Conservation (phyloP, 2,329 filamentous ascomycete genomes). For the Eutypa lata region DNA sequence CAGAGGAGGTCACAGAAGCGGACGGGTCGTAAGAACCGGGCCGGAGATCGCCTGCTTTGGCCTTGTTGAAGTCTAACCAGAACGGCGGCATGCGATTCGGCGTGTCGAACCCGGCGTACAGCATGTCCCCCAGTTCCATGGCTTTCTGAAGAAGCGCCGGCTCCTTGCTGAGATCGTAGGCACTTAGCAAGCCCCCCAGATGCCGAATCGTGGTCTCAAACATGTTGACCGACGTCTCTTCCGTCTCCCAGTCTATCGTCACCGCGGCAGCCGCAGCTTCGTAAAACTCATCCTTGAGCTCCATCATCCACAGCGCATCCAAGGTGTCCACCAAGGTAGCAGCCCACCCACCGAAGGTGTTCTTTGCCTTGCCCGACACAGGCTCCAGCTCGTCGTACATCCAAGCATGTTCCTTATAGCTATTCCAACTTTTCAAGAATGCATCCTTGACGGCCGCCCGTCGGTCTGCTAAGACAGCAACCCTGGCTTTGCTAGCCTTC, state of each 20-base stretch:
- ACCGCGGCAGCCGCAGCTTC: slow-evolving; percentile 47
- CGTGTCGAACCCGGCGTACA: slow-evolving; percentile 46
- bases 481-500: slow-evolving; percentile 20
- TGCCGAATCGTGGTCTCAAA: slow-evolving; percentile 48
- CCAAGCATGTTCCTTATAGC: slow-evolving; percentile 53
- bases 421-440: slow-evolving; percentile 44
- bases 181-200: slow-evolving; percentile 42
- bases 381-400: slow-evolving; percentile 49
- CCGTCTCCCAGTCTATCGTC: slow-evolving; percentile 48
- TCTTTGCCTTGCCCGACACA: slow-evolving; percentile 42
- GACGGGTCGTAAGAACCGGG: slow-evolving; percentile 34
- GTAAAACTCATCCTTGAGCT: slow-evolving; percentile 52
- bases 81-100: slow-evolving; percentile 48
- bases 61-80: slow-evolving; percentile 52
- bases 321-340: slow-evolving; percentile 59
- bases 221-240: slow-evolving; percentile 35
- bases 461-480: slow-evolving; percentile 24
- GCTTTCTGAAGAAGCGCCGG: slow-evolving; percentile 40
- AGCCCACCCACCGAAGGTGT: slow-evolving; percentile 52
- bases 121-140: slow-evolving; percentile 43
- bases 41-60: slow-evolving; percentile 30
- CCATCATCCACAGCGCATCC: slow-evolving; percentile 63
- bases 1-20: slow-evolving; percentile 54
- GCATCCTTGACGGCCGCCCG: slow-evolving; percentile 37
- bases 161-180: slow-evolving; percentile 43